Evolutionary conservation across 305 asterid species (phyloP), one percentile per base, ranked within the genome.

Genomic region (Rubia tinctorum): DNA sequence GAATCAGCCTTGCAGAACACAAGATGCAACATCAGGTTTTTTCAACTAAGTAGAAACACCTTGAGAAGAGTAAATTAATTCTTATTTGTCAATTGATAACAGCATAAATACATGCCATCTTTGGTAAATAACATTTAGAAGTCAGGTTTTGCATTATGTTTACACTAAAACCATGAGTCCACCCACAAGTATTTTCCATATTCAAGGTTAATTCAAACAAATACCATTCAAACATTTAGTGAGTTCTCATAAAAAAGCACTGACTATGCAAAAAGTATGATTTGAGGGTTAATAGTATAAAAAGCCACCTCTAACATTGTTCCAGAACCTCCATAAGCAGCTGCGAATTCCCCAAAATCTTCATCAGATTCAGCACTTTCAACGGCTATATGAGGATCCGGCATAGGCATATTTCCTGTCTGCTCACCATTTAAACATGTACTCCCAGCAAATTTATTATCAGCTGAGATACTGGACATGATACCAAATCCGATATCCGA

Each of bases 321-420:
- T 76, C 72, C 90, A 84, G 79, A 71, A 80, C 80, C 90, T 66
- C 81, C 70, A 53, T 81, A 77, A 71, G 93, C 95, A 60, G 80
- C 80, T n/a, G 86, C 76, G 80, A 90, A 90, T 25, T 87, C 93
- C 76, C 91, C 95, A 85, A 87, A 87, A 74, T 85, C 91, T 39
- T 86, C 95, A 72, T 86, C 90, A 43, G 76, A 69, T 63, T 91
- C 88, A 73, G 70, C 79, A 66, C 42, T 75, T 71, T 27, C 85
- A 76, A 71, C 75, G 75, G 79, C 79, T 22, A 80, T 59, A 71
- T 66, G 73, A 65, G 75, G 64, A 74, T 84, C 73, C 68, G 70
- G 63, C 27, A 25, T 71, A 73, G 66, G 78, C 71, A 66, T 66
- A 56, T 44, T 72, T 37, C 80, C 79, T 55, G 69, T 80, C 73